Percentiles rank a stretch among this genome's conserved stretches.
These are phyloP conservation scores for Rhodomyrtus tomentosa DNA, from an alignment of 345 rosid species.

Conservation along the genomic window DNA sequence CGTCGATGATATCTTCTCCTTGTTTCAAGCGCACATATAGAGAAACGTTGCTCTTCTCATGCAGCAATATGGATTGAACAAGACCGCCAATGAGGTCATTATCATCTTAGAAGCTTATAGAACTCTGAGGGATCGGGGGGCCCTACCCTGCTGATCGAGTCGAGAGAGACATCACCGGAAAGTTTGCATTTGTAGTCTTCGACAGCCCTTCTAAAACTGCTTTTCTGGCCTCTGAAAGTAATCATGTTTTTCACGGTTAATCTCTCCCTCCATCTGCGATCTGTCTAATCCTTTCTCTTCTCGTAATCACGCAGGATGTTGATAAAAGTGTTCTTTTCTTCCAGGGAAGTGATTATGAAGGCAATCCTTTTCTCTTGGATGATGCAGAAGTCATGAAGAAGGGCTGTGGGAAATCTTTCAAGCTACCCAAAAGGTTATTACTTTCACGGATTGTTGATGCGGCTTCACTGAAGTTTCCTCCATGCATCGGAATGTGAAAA, in stretches of 20 bases:
- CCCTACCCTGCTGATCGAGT: constrained; percentile 96
- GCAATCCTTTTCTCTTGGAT: constrained; percentile 66
- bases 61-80: constrained; percentile 90
- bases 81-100: constrained; percentile 81
- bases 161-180: constrained; percentile 71
- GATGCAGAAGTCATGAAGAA: constrained; percentile 57
- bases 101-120: constrained; percentile 86
- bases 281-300: neutral
- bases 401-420: constrained; percentile 89
- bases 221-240: constrained; percentile 71
- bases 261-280: neutral
- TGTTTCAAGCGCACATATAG: constrained; percentile 93
- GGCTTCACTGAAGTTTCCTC: neutral
- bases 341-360: constrained; percentile 88
- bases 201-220: constrained; percentile 51
- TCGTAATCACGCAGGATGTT: constrained; percentile 43
- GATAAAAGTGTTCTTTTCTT: constrained; percentile 81
- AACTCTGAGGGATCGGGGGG: constrained; percentile 90
- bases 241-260: neutral
- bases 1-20: constrained; percentile 87
- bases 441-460: neutral
- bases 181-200: constrained; percentile 60
- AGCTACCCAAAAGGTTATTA: constrained; percentile 81
- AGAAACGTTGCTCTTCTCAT: constrained; percentile 66
- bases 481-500: neutral